Conservation (phyloP, 257 asterid species). For the Nicotiana knightiana region DNA sequence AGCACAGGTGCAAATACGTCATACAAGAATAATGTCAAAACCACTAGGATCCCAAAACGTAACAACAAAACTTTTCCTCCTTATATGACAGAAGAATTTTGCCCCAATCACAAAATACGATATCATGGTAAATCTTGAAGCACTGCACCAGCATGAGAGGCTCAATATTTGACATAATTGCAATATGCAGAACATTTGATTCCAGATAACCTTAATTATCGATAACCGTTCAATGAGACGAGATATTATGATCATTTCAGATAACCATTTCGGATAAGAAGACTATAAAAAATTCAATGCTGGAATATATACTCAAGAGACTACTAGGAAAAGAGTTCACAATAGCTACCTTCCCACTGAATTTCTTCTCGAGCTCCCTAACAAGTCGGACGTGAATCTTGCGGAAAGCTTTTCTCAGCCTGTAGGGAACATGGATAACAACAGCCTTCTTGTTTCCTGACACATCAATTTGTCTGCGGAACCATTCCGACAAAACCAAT, state of each 20-base stretch:
- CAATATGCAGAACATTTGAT: not conserved
- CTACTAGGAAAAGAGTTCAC: not conserved
- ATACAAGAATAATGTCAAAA: not conserved
- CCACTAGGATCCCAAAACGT: not conserved
- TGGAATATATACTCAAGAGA: not conserved
- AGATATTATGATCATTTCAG: not conserved
- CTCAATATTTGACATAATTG: not conserved
- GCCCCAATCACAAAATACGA: not conserved
- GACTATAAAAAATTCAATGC: not conserved
- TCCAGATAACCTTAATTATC: not conserved
- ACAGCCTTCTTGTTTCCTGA: constrained; percentile 75
- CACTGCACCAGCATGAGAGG: not conserved
- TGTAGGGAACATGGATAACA: constrained; percentile 75
- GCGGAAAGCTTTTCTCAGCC: constrained; percentile 75
- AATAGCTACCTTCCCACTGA: constrained; percentile 74
- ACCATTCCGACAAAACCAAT: not conserved
- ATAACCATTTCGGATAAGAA: not conserved
- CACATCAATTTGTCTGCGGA: constrained; percentile 60
- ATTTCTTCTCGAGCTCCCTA: constrained; percentile 84
- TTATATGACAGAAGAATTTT: not conserved
- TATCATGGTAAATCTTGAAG: not conserved
- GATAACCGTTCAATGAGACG: not conserved
- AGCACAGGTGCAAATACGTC: not conserved
- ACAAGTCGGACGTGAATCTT: constrained; percentile 76
- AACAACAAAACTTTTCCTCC: not conserved